These are phyloP conservation scores for Pneumocystis canis DNA, from an alignment of 1,139 yeast genomes.

Conservation along the genomic window DNA sequence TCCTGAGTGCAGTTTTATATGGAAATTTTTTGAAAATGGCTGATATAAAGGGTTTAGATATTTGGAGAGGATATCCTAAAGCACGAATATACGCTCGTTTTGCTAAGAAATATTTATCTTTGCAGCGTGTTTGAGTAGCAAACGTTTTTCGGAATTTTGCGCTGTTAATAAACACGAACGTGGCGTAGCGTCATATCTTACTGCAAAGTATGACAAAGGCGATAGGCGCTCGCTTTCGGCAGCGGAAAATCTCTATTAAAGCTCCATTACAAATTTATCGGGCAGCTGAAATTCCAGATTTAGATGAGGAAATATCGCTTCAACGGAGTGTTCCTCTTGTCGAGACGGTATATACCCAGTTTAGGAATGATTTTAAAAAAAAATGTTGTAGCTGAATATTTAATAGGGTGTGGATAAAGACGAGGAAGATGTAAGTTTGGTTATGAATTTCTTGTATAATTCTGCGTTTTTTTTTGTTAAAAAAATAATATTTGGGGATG, in stretches of 20 bases:
- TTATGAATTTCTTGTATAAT: background rate
- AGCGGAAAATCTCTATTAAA: constrained; percentile 79
- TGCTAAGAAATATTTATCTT: background rate
- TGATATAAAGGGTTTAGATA: background rate
- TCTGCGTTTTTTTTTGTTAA: background rate
- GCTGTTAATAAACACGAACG: background rate
- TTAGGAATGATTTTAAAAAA: background rate
- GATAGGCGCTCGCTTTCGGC: constrained; percentile 40
- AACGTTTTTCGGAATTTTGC: background rate
- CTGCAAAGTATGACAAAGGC: constrained; percentile 14
- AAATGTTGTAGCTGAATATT: background rate
- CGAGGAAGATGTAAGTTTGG: constrained; percentile 51
- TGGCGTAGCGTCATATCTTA: background rate
- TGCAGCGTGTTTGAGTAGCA: background rate
- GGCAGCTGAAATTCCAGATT: constrained; percentile 66
- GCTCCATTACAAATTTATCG: constrained; percentile 70
- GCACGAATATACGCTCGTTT: background rate
- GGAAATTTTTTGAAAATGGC: background rate
- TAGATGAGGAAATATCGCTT: constrained; percentile 52
- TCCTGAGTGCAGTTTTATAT: background rate
- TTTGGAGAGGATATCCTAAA: background rate
- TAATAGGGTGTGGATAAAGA: constrained; percentile 77
- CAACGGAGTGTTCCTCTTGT: constrained; percentile 80
- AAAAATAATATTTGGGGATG: background rate
- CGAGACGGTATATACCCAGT: constrained; percentile 38